Percentiles rank a stretch among this genome's conserved stretches.
These are phyloP conservation scores for Colletotrichum spinosum DNA, from an alignment of 2,329 filamentous ascomycete species.

Conservation along the genomic window DNA sequence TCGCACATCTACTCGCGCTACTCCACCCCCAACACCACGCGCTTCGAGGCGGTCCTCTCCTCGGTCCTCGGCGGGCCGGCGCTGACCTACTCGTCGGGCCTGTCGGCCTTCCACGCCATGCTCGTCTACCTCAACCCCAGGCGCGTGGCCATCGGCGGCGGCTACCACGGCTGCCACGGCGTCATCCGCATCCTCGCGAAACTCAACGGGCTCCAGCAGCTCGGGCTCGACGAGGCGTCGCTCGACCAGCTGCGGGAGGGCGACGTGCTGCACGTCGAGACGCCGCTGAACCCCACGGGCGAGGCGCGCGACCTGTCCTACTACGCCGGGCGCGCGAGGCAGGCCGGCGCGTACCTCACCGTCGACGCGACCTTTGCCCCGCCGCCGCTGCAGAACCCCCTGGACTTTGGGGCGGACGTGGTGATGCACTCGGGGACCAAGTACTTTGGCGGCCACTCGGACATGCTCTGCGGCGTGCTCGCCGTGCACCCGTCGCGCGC, in stretches of 20 bases:
- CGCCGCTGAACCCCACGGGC: constrained; percentile 91
- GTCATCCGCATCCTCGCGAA: constrained; percentile 80
- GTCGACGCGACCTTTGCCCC: constrained; percentile 95
- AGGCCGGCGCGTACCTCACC: constrained; percentile 78
- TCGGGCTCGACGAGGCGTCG: constrained; percentile 65
- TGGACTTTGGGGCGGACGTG: constrained; percentile 82
- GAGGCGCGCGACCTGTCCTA: constrained; percentile 78
- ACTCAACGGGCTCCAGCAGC: constrained; percentile 78
- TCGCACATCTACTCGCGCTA: constrained; percentile 87
- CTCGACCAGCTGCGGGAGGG: constrained; percentile 76
- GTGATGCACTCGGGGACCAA: constrained; percentile 96
- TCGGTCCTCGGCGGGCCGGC: constrained; percentile 76
- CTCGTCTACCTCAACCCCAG: constrained; percentile 87
- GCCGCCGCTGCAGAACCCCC: constrained; percentile 89
- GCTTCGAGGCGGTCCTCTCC: constrained; percentile 85
- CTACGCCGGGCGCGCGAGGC: constrained; percentile 80
- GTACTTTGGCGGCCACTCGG: constrained; percentile 95
- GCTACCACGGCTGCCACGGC: constrained; percentile 95
- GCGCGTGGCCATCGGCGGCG: constrained; percentile 82
- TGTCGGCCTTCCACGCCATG: constrained; percentile 89
- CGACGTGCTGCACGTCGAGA: constrained; percentile 92
- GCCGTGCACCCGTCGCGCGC: constrained; percentile 66
- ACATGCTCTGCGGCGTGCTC: constrained; percentile 90
- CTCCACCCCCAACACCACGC: constrained; percentile 81
- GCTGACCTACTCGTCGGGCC: constrained; percentile 85